Base-by-base conservation (phyloP, 1,284 basidiomycete species). In the Exobasidium rhododendri region DNA sequence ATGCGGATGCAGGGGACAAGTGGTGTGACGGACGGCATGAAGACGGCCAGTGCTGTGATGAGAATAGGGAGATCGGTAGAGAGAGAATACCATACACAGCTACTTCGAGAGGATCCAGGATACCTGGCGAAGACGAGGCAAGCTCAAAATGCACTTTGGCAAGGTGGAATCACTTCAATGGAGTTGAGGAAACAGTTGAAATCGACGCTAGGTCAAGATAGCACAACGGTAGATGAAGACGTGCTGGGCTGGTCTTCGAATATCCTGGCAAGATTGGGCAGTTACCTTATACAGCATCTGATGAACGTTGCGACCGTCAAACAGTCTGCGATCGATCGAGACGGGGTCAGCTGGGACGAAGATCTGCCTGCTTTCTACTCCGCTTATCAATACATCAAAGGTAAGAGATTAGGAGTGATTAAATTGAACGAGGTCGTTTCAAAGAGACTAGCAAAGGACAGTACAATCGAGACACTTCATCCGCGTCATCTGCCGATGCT, bases 401-500 rank as follows among this genome's bases (percentile, higher is more conserved):
- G 94, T 0, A 88, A 88, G 71, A 94, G 92, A 81, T 85, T 96
- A 4, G 94, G 94, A 43, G 87, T 97, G 43, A 89, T 97, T 78
- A 88, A 87, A 77, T 82, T 96, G 63, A 97, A 97, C 80, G 87
- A 89, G 1, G 86, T 85, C 1, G 88, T 98, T 10, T 84, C 88
- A 1, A 86, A 89, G 22, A 85, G 89, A 1, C 83, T 98, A 63
- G 88, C 90, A 6, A 87, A 86, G 65, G 94, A 97, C 69, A 84
- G 83, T 40, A 78, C 94, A 4, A 82, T 84, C n/a, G 86, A 88
- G 57, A 87, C 90, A 0, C 82, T 97, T 10, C 92, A 94, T 80
- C 92, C 94, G 14, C 89, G 94, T 6, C 91, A 96, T 80, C 84
- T 98, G 50, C 94, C 94, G 6, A 98, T 98, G 94, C 85, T 98